Conservation (phyloP, 306 rosid genomes). For the Neltuma alba region DNA sequence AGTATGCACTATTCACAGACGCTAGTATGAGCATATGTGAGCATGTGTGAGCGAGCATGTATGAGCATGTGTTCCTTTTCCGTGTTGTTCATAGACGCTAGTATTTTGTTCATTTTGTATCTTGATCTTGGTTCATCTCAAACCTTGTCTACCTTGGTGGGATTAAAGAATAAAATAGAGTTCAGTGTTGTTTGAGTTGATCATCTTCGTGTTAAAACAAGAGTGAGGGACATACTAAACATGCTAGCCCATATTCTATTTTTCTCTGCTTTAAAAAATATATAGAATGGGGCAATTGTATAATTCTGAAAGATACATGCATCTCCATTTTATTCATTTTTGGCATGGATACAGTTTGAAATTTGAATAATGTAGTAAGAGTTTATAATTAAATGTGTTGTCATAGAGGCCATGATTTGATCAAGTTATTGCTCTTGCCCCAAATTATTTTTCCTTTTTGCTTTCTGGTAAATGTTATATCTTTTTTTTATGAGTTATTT, state of each 20-base stretch:
- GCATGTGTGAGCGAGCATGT: no score
- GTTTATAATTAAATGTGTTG: background rate
- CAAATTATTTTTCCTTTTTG: background rate
- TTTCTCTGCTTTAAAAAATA: background rate
- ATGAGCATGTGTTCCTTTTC: background rate
- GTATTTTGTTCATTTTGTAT: background rate
- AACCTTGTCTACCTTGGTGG: background rate
- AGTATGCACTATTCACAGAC: no score
- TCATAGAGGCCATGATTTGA: background rate
- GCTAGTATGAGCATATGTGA: no score
- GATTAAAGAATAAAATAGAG: background rate
- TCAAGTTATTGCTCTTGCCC: background rate
- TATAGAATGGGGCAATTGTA: background rate
- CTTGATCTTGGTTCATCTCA: background rate
- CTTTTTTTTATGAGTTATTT: background rate
- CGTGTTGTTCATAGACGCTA: background rate
- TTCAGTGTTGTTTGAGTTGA: background rate
- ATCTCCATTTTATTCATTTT: slow-evolving; percentile 7
- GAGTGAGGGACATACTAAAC: background rate
- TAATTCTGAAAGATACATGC: background rate
- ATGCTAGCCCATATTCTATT: background rate
- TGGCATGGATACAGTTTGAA: background rate
- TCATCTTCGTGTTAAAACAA: slow-evolving; percentile 1
- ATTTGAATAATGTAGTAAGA: background rate
- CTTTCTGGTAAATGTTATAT: background rate